Evolutionary conservation across 2,329 filamentous ascomycete genomes (phyloP), one percentile per base, ranked within the genome.

Genomic region (Grosmannia penicillata): DNA sequence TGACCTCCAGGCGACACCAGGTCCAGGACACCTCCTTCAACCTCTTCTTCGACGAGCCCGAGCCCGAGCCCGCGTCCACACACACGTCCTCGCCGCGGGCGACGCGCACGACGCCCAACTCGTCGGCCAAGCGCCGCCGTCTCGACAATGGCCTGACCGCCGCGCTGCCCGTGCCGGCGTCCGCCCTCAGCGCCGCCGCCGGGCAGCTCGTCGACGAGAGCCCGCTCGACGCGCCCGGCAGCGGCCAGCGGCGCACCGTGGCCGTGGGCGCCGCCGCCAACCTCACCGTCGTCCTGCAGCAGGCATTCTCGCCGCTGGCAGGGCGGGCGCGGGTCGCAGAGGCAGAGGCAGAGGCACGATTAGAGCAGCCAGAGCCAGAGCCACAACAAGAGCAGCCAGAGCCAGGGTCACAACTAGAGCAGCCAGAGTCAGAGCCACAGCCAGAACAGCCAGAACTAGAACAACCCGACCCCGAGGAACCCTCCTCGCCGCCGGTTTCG

Each of bases 11-110:
- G 47, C 65, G 66, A 47, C 65, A 70, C 41, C 66, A 76, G 50
- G 61, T 78, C 13, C 70, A 64, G 45, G 70, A 78, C 45, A 63
- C 74, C 10, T 72, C 72, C 6, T 78, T 79, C 49, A 65, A 63
- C 13, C 63, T 76, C 22, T 61, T 60, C 43, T 54, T 68, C 8
- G 27, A 36, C 25, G 31, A 21, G 22, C 27, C 28, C 19, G 35
- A 24, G 9, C 17, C 13, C 31, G 32, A 45, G n/a, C 26, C 45
- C 21, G 19, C 22, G 15, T 17, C 38, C 11, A 6, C 28, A 15
- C 19, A 34, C 6, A 24, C 32, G 23, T 11, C 36, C 2, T 14
- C 27, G 15, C 5, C 19, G 4, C 15, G 30, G n/a, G 24, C 36
- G 26, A 18, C 34, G 6, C 39, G 59, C 36, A 57, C 60, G 15